Base-by-base conservation (phyloP, 2,329 filamentous ascomycete species). In the Pseudogymnoascus sp. region DNA sequence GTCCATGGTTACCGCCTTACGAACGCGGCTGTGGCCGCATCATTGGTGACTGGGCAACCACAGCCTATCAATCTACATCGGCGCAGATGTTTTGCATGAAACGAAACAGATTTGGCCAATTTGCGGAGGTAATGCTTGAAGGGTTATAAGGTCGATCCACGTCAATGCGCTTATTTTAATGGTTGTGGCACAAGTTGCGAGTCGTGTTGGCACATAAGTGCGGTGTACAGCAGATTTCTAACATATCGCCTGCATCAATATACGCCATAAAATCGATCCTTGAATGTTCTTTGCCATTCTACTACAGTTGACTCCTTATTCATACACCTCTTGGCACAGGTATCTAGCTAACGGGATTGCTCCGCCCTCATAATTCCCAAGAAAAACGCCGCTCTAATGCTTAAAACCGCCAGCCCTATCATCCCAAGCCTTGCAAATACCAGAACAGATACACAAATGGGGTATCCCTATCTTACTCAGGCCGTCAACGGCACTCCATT, bases 331-430 rank as follows among this genome's bases (percentile, higher is more conserved):
- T 53, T 33, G 15, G 47, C 47, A 53, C 47, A 53, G 47, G 47
- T 53, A 53, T 53, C 28, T 53, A 53, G 28, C 47, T 53, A 53
- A 53, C 47, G 47, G 47, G 47, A 50, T 33, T 53, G 47, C 47
- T 53, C 47, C 28, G n/a, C 15, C 15, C 9, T 33, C 47, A 53
- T 53, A 53, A 53, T 53, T 33, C 28, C 39, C 39, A 33, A 33
- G 2, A 12, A 50, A 53, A 53, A 53, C 47, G 47, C 47, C 47
- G 9, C 18, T 53, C 47, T 53, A 53, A 53, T 53, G 47, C 47
- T 20, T 50, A 33, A 53, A 33, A 33, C 15, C 47, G 15, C 28
- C 25, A 33, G 12, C 47, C 47, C 28, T 15, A 33, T 18, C 18
- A n/a, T 53, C 28, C 28, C 28, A 33, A 53, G n/a, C n/a, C 15